These are phyloP conservation scores for Hygrophoropsis aurantiaca DNA, from an alignment of 768 basidiomycete species.

Conservation along the genomic window DNA sequence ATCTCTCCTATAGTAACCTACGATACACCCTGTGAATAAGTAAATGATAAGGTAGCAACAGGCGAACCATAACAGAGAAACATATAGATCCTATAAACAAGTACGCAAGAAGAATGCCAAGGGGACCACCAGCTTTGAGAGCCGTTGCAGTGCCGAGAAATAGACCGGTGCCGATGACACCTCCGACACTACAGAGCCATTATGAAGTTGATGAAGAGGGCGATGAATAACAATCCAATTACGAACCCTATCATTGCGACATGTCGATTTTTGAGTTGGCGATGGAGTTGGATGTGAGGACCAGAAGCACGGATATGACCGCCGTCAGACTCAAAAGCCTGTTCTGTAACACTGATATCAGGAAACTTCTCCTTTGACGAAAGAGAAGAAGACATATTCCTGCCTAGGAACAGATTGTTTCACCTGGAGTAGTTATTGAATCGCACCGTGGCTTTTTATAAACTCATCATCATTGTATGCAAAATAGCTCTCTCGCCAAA, in stretches of 20 bases:
- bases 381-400: too few relatives aligned
- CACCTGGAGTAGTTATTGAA: too few relatives aligned
- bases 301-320: too few relatives aligned
- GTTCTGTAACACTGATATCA: too few relatives aligned
- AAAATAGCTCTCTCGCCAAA: too few relatives aligned
- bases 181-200: conserved; percentile 21
- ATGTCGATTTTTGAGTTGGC: conserved; percentile 33
- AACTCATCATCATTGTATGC: too few relatives aligned
- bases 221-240: neutral
- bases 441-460: too few relatives aligned
- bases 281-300: conserved; percentile 12
- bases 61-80: conserved; percentile 37
- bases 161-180: conserved; percentile 44
- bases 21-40: conserved; percentile 4
- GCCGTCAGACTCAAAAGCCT: too few relatives aligned
- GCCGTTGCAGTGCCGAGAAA: conserved; percentile 35
- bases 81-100: conserved; percentile 35
- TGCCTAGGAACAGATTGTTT: too few relatives aligned
- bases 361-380: too few relatives aligned
- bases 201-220: neutral
- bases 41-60: neutral
- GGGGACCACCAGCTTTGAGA: conserved; percentile 41
- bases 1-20: conserved; percentile 44
- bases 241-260: conserved; percentile 35
- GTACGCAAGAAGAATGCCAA: conserved; percentile 48